Evolutionary conservation across 176 grass and related monocot genomes (phyloP), one percentile per base, ranked within the genome.

Genomic region (Raddia guianensis): DNA sequence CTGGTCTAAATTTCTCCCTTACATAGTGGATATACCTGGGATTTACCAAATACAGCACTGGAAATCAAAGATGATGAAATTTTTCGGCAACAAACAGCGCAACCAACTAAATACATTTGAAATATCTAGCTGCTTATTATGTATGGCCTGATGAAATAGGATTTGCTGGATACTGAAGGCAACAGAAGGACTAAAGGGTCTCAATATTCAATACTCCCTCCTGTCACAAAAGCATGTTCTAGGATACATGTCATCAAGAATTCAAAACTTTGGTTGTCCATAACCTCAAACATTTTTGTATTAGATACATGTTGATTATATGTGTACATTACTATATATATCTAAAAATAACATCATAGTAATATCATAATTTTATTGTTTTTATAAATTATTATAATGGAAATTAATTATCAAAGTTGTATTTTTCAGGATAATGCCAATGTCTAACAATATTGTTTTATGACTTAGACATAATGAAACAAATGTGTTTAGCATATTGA

Each of bases 21-120:
- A 95, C 92, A 73, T 89, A 93, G 76, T 93, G 82, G 62, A 98
- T 95, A 73, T 98, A 98, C 81, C 95, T 98, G 79, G 56, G 50
- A 85, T 81, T 80, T 78, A 20, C 71, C 10, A 84, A 76, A 52
- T 56, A 65, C 5, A 72, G 18, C 33, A 78, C 66, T 78, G 6
- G 44, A 12, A 60, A 51, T 14, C 6, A 44, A 27, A 83, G 44
- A 83, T 18, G 52, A 71, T 0, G 3, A 55, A 49, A 75, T 18
- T 6, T 20, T 13, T 67, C n/a, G 5, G 52, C 8, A 68, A 33
- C 10, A 6, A 6, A 71, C 2, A 43, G 61, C 13, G 64, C 1
- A 43, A 67, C 66, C 6, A 73, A 7, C 9, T 11, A 78, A 59
- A 78, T 78, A 55, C 8, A 57, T 16, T 70, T 40, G 5, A 13